Evolutionary conservation across 2,329 filamentous ascomycete genomes (phyloP), one percentile per base, ranked within the genome.

Genomic region (Curvularia sp.): DNA sequence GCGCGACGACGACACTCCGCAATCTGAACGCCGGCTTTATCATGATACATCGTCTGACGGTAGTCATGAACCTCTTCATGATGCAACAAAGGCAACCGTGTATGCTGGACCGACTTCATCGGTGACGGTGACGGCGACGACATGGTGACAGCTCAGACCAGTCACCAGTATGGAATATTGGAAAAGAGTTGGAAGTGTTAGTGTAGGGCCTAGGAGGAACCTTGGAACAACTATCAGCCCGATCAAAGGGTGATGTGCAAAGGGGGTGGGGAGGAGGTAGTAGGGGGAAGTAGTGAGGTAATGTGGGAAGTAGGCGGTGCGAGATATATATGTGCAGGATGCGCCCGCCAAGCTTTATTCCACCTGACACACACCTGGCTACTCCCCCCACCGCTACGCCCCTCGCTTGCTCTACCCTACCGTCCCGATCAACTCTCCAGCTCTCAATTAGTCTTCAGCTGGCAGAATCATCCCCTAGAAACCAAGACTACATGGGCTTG

Each of bases 1-100:
- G 62, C 51, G 52, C 61, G 63, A 63, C 64, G 65, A 65, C 61
- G 65, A 66, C 60, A 68, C 48, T 75, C 70, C 10, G 67, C 56
- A 25, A 73, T 64, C 41, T 58, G 68, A 41, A 69, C 50, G 47
- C 52, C 60, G 30, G 60, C 59, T 19, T 66, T 66, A 63, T 74
- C 54, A 47, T 66, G 57, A 49, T 72, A 73, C 43, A 66, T 59
- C n/a, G 59, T 62, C 49, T 70, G 62, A 46, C 69, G 70, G 55
- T 71, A 69, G 23, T 54, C 45, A 23, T 56, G 32, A 15, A 27
- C 10, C 6, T 38, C 23, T 21, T 53, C 13, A 27, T 42, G n/a
- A 12, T 30, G 23, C 8, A 25, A 19, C 3, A 30, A 23, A n/a
- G 19, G 3, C 5, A 1, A 5, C 45, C 57, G 4, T 52, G 52